Percentiles rank a stretch among this genome's conserved stretches.
Conservation (phyloP, 2,329 filamentous ascomycete genomes). For the Xylariaceae sp. region DNA sequence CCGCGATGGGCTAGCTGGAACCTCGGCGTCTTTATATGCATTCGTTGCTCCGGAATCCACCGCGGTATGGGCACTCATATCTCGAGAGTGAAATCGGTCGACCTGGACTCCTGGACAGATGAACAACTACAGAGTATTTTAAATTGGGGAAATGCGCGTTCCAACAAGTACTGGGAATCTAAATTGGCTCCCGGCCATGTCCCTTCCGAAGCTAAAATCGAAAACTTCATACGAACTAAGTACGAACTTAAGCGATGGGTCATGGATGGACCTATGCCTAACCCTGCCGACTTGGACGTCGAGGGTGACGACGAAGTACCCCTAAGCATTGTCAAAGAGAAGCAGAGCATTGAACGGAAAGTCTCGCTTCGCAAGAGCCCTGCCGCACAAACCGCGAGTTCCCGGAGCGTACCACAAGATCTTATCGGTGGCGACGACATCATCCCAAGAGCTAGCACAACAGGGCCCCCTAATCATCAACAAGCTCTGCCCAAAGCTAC, state of each 20-base stretch:
- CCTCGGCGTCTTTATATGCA: constrained; percentile 94
- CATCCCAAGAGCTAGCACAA: constrained; percentile 74
- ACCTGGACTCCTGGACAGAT: constrained; percentile 97
- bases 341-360: constrained; percentile 66
- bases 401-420: constrained; percentile 62
- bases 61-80: constrained; percentile 99
- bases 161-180: constrained; percentile 98
- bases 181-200: constrained; percentile 91
- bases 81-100: constrained; percentile 96
- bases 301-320: constrained; percentile 85
- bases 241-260: constrained; percentile 99
- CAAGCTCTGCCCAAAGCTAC: constrained; percentile 65
- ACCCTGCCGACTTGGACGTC: constrained; percentile 83
- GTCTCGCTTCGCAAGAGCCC: constrained; percentile 67
- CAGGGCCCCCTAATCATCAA: constrained; percentile 64
- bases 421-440: constrained; percentile 80
- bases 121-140: constrained; percentile 94
- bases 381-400: constrained; percentile 49
- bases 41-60: constrained; percentile 97
- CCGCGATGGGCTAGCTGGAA: constrained; percentile 99
- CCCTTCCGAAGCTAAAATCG: constrained; percentile 96
- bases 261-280: constrained; percentile 96
- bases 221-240: constrained; percentile 99
- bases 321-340: constrained; percentile 68
- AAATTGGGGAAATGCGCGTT: constrained; percentile 93